phyloP scores from a whole-genome alignment of 176 grass and related monocot species.

The Eragrostis curvula region DNA sequence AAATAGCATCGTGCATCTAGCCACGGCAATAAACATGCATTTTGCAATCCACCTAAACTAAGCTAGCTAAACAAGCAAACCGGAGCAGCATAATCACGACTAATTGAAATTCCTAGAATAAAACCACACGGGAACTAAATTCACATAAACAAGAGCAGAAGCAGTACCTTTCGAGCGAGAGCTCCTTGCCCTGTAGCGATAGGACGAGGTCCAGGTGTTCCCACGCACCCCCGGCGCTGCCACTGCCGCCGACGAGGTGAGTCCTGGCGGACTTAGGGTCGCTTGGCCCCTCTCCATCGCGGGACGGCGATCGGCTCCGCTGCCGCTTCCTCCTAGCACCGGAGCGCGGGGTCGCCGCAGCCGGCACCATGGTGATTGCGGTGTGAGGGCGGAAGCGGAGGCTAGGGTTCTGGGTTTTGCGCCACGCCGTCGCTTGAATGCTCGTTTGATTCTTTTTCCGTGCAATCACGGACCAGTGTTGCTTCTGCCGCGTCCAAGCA shows the following conservation, averaged over 20 bases:
- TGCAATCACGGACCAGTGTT: neutral
- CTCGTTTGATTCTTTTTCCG: neutral
- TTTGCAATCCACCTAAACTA: neutral
- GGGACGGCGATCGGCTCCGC: conserved; percentile 32
- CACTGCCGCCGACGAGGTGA: conserved; percentile 9
- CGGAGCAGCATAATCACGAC: conserved; percentile 16
- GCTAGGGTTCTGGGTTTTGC: conserved; percentile 69
- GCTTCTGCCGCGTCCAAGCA: neutral
- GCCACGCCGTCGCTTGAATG: neutral
- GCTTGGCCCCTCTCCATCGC: neutral
- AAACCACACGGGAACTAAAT: neutral
- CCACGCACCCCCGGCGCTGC: conserved; percentile 38
- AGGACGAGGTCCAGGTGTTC: conserved; percentile 80
- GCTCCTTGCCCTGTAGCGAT: conserved; percentile 79
- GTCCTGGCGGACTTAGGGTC: conserved; percentile 6
- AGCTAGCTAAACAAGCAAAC: conserved; percentile 19
- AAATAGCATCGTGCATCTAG: conserved; percentile 3
- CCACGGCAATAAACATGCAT: conserved; percentile 16
- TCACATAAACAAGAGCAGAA: conserved; percentile 8
- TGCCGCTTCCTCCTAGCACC: conserved; percentile 41
- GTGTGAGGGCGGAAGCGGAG: neutral
- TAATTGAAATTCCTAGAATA: neutral
- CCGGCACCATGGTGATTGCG: conserved; percentile 31
- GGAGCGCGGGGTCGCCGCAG: conserved; percentile 8
- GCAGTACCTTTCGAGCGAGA: conserved; percentile 66